Base-by-base conservation (phyloP, 495 filamentous ascomycete species). In the Thermochaetoides thermophila region DNA sequence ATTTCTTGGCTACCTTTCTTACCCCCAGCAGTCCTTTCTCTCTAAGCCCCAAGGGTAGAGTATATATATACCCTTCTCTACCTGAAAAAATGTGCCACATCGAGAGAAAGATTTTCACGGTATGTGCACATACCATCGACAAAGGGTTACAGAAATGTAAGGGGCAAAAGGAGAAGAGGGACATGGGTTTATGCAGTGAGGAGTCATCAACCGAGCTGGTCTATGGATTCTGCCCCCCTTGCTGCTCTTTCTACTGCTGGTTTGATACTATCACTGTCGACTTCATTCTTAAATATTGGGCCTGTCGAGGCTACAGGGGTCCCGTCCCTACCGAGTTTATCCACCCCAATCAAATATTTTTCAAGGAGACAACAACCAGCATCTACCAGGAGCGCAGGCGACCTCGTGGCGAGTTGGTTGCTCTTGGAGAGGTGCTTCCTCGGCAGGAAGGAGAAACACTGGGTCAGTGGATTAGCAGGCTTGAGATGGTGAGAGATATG, bases 51-150 rank as follows among this genome's bases (percentile, higher is more conserved):
- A n/a, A n/a, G n/a, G n/a, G n/a, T n/a, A n/a, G n/a, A n/a, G n/a
- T n/a, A 81, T 17, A 84, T 52, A 51, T 77, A 89, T 6, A 86
- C 68, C 52, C 84, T 82, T 36, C 81, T 55, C n/a, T n/a, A n/a
- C n/a, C n/a, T n/a, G n/a, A n/a, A 11, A 37, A 22, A 16, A 46
- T 46, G 43, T 46, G 39, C 16, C 18, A 33, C 39, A 27, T 29
- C 16, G 14, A 24, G 17, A 18, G 17, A 7, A 37, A 29, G 23
- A 25, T 42, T n/a, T 46, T 39, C 30, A 46, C 39, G 12, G 39
- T 42, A 19, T 46, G 43, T 28, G 20, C 35, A 7, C 43, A 46
- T 27, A 10, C 3, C 15, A 20, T 14, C 4, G 20, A 33, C 2
- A 17, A 32, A 8, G 24, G 18, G 4, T 7, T 35, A 1, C 17